Base-by-base conservation (phyloP, 116 monocot species). In the Cymodocea nodosa region DNA sequence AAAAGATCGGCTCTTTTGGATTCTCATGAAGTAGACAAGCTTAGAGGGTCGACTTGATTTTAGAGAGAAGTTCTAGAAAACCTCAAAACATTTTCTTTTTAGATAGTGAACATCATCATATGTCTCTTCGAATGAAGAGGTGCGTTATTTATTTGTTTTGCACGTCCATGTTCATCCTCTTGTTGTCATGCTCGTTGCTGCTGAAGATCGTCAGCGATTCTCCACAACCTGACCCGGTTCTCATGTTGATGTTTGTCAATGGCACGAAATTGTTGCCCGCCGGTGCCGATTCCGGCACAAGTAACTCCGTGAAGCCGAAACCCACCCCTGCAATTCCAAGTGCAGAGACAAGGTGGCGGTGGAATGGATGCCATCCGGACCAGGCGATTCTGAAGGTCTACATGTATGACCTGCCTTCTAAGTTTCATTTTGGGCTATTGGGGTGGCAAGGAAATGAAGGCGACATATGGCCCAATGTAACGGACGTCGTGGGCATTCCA, bases 361-460 rank as follows among this genome's bases (percentile, higher is more conserved):
- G 13, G 14, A 52, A 15, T 50, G 51, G 51, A 5, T 65, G 34
- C 40, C 40, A 15, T 22, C 17, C 56, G 17, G 50, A 57, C 18
- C n/a, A 63, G n/a, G 69, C 68, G 50, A 9, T 54, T 15, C 69
- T 75, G 25, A 82, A 75, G 65, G 84, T 92, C 4, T 92, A 76
- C 76, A 92, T 92, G 92, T 87, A 92, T 64, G 87, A 92, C 60
- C 64, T 92, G 36, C 83, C 92, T 15, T 70, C 87, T 1, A 76
- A 71, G n/a, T 92, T 92, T 62, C 87, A 92, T 58, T 92, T 92
- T 65, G 85, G 79, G 9, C 40, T 92, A 2, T 59, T 92, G n/a
- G 81, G 53, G 52, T 87, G 92, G 87, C 60, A 64, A 39, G 52
- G 68, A 0, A 23, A 66, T 17, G 68, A 50, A 7, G 20, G 49